Base-by-base conservation (phyloP, 352 stramenopile species). In the Globisporangium perplexum region DNA sequence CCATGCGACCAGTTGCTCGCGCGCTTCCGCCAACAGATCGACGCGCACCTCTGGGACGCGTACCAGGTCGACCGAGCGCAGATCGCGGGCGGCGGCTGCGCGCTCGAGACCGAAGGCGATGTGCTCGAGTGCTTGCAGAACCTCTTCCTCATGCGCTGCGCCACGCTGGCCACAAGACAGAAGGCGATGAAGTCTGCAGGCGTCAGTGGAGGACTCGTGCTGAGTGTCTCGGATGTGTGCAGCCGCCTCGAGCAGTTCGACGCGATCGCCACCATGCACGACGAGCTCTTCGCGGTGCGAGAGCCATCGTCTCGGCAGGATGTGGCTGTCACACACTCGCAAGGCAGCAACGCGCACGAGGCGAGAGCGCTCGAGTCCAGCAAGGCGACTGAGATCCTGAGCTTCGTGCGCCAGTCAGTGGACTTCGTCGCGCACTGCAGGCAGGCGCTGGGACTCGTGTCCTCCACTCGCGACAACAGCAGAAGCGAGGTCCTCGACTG, bases 11-110 rank as follows among this genome's bases (percentile, higher is more conserved):
- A 72, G 17, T 60, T 72, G 15, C 43, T 85, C 26, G 47, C 62
- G 26, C 55, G 71, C 6, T 30, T 85, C 20, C 68, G 65, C 26
- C 74, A 86, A 45, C 74, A 86, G 43, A 35, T 86, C 7, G 69
- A 81, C 41, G 77, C 72, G 11, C 66, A 77, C 20, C 11, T 81
- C 46, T 72, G 62, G 44, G 67, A 84, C 33, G 55, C 67, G 7
- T 76, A 75, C 51, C 63, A 71, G 12, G 23, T 83, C 2, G 49
- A 71, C 26, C 44, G 66, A 24, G 50, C 43, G 14, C 43, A 69
- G 2, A 17, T 78, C 1, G 12, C 36, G 0, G 61, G 45, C 1
- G 64, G 73, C 36, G 61, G 45, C 1, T 68, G 77, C 45, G 44
- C 47, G 15, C 47, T 83, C 4, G 59, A 58, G 8, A 52, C 66